Base-by-base conservation (phyloP, 1,284 basidiomycete genomes). In the Pseudozyma sp. region DNA sequence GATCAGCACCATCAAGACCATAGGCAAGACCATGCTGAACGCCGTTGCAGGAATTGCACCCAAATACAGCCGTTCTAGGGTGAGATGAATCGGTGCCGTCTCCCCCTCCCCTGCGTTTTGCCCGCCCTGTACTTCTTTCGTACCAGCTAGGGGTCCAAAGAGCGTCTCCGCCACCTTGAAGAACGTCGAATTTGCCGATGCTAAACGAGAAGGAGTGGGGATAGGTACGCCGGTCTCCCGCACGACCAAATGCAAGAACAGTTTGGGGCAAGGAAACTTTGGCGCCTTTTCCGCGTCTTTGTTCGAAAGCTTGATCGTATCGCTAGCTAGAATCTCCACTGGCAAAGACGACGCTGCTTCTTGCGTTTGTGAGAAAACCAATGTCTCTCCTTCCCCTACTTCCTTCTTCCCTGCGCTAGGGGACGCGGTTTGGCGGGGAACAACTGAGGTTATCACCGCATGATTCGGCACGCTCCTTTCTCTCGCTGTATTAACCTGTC, bases 11-110 rank as follows among this genome's bases (percentile, higher is more conserved):
- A 58, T 54, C n/a, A 39, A 1, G 8, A 48, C 2, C 38, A 62
- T 25, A 9, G 56, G 43, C 47, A 48, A 38, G 1, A n/a, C 43
- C 51, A 55, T 53, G 9, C 36, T 48, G 14, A 62, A 2, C 35
- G 59, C 63, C 7, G 57, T 58, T 2, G 53, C 60, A 7, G 70
- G 70, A 1, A 72, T 35, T 5, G 9, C 39, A 2, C 70, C 70
- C 8, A 58, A 1, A 18, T 56, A 59, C 38, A 72, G 31, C 39
- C 56, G 43, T 16, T 72, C 64, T 19, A 72, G 31, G 5, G 70
- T 72, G 6, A 72, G 39, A 49, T 72, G 70, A 25, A 72, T 64
- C 42, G 70, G 70, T 9, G 54, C 56, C 9, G 42, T 56, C 47
- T 14, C 38, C n/a, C 4, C 21, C 8, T 40, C 44, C 47, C 25